Evolutionary conservation across 2,329 filamentous ascomycete genomes (phyloP).

Genomic region (Cladophialophora immunda): DNA sequence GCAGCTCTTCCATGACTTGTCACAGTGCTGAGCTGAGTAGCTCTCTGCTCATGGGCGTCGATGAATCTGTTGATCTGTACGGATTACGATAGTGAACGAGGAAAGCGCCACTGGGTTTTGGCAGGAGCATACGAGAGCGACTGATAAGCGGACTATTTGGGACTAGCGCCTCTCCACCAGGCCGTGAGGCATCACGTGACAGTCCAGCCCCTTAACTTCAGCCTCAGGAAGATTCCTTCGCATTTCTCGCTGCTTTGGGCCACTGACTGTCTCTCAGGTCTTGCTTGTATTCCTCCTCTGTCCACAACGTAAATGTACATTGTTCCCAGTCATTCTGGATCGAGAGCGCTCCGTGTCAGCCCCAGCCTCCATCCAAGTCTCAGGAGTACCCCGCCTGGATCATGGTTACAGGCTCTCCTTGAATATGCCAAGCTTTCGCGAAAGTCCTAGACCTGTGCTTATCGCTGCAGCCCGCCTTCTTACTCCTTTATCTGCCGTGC

Average conservation of each 20-base stretch:
- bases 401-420: conserved; percentile 1
- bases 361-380: not conserved
- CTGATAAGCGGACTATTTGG: not conserved
- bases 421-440: not conserved
- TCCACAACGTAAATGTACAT: not conserved
- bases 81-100: not conserved
- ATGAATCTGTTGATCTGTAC: not conserved
- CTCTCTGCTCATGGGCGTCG: not conserved
- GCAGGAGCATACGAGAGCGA: not conserved
- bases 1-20: conserved; percentile 8
- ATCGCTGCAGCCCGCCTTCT: not conserved
- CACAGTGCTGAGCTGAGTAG: not conserved
- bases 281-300: not conserved
- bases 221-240: not conserved
- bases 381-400: not conserved
- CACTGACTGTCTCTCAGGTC: not conserved
- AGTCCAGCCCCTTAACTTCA: not conserved
- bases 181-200: not conserved
- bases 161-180: not conserved
- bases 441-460: conserved; percentile 11
- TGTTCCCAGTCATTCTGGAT: not conserved
- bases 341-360: not conserved
- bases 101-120: not conserved
- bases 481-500: conserved; percentile 11
- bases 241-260: not conserved